Percentiles rank a stretch among this genome's conserved stretches.
phyloP scores from a whole-genome alignment of 75 land plant genomes.

The Cunninghamia lanceolata region DNA sequence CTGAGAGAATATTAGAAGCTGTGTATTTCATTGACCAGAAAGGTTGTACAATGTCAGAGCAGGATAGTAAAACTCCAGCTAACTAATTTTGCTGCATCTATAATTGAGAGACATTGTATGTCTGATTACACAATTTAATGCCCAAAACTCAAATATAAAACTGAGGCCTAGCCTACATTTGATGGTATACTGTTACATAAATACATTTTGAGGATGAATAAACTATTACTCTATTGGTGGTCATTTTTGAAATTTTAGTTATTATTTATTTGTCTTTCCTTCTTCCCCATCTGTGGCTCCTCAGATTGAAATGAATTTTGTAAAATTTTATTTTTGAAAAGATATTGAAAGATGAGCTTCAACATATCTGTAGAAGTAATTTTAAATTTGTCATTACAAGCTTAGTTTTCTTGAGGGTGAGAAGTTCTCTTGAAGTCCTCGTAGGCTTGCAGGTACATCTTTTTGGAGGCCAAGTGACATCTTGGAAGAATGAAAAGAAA shows the following conservation, averaged over 20 bases:
- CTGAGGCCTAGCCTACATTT: neutral
- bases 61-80: neutral
- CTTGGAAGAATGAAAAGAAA: constrained; percentile 23
- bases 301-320: neutral
- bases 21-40: neutral
- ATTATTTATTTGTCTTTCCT: neutral
- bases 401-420: constrained; percentile 6
- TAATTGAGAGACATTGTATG: neutral
- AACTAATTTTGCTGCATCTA: neutral
- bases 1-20: neutral
- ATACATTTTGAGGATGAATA: neutral
- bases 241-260: neutral
- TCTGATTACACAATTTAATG: neutral
- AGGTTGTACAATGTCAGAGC: neutral
- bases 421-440: constrained; percentile 2
- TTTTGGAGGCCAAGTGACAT: constrained; percentile 21
- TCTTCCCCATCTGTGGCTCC: neutral
- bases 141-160: neutral
- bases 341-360: neutral
- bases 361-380: neutral
- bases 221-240: neutral
- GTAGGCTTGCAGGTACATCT: constrained; percentile 19
- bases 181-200: neutral
- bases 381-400: neutral
- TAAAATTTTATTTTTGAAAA: neutral